Conservation (phyloP, 1,139 yeast species). For the Saccharomyces hybrid region DNA sequence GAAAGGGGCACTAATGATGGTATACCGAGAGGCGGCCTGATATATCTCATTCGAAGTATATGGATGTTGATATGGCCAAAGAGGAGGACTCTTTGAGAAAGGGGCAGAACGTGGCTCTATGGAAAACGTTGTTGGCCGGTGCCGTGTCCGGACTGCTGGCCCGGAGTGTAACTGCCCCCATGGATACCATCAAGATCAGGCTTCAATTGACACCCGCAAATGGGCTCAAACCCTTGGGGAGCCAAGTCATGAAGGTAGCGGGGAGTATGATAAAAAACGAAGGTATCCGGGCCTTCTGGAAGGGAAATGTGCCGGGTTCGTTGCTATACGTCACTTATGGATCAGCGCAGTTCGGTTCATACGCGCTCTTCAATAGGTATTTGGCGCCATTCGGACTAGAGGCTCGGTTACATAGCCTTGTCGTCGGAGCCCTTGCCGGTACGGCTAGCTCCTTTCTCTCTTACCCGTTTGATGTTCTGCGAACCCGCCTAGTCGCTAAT, state of each 20-base stretch:
- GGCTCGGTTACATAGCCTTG: constrained; percentile 34
- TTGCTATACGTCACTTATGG: constrained; percentile 79
- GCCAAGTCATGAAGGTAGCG: constrained; percentile 34
- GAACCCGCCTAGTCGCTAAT: constrained; percentile 76
- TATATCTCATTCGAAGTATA: neutral
- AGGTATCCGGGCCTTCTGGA: constrained; percentile 72
- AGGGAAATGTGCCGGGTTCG: constrained; percentile 92
- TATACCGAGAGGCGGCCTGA: neutral
- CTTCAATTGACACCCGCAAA: constrained; percentile 49
- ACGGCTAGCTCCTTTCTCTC: constrained; percentile 61
- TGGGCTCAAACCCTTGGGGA: constrained; percentile 21
- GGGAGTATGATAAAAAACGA: constrained; percentile 39
- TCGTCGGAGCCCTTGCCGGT: constrained; percentile 78
- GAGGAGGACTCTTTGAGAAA: constrained; percentile 43
- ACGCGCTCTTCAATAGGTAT: constrained; percentile 45
- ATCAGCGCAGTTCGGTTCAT: constrained; percentile 73
- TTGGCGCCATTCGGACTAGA: constrained; percentile 31
- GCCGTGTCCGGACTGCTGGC: constrained; percentile 64
- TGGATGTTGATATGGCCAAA: constrained; percentile 11
- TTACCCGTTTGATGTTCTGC: constrained; percentile 79
- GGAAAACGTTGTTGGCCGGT: constrained; percentile 53
- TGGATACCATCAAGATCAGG: constrained; percentile 83
- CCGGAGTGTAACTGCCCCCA: constrained; percentile 74
- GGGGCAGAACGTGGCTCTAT: constrained; percentile 43
- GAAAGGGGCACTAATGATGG: neutral